Evolutionary conservation across 805 yeast species (phyloP).

Genomic region (Pichia cabralensis): DNA sequence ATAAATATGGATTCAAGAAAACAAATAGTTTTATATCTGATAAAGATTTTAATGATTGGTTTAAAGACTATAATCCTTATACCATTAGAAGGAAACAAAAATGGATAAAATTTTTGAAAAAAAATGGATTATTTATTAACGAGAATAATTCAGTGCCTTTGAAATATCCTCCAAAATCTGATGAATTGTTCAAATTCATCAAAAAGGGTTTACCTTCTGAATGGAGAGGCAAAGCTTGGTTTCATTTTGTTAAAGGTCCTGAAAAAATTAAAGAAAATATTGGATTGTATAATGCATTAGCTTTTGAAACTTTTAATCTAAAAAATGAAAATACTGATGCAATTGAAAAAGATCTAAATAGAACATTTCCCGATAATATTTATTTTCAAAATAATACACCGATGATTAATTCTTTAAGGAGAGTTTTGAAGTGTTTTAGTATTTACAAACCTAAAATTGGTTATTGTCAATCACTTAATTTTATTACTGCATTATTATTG

Average conservation of each 20-base stretch:
- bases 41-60: slow-evolving; percentile 66
- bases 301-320: slow-evolving; percentile 42
- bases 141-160: slow-evolving; percentile 38
- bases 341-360: slow-evolving; percentile 84
- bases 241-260: slow-evolving; percentile 77
- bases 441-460: slow-evolving; percentile 84
- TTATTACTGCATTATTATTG: slow-evolving; percentile 77
- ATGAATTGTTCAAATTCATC: slow-evolving; percentile 68
- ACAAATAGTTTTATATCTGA: slow-evolving; percentile 41
- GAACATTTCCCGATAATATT: slow-evolving; percentile 92
- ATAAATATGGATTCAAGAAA: slow-evolving; percentile 84
- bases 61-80: slow-evolving; percentile 54
- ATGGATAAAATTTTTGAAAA: slow-evolving; percentile 63
- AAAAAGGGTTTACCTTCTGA: slow-evolving; percentile 94
- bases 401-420: slow-evolving; percentile 59
- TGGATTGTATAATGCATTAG: slow-evolving; percentile 66
- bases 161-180: slow-evolving; percentile 69
- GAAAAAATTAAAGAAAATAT: slow-evolving; percentile 51
- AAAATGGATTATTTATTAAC: slow-evolving; percentile 47
- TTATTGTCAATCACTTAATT: slow-evolving; percentile 91
- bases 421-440: slow-evolving; percentile 79
- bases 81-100: slow-evolving; percentile 56
- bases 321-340: slow-evolving; percentile 72
- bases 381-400: slow-evolving; percentile 61
- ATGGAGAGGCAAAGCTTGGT: slow-evolving; percentile 98